Base-by-base conservation (phyloP, 352 stramenopile species). In the Pythium utonaiense region DNA sequence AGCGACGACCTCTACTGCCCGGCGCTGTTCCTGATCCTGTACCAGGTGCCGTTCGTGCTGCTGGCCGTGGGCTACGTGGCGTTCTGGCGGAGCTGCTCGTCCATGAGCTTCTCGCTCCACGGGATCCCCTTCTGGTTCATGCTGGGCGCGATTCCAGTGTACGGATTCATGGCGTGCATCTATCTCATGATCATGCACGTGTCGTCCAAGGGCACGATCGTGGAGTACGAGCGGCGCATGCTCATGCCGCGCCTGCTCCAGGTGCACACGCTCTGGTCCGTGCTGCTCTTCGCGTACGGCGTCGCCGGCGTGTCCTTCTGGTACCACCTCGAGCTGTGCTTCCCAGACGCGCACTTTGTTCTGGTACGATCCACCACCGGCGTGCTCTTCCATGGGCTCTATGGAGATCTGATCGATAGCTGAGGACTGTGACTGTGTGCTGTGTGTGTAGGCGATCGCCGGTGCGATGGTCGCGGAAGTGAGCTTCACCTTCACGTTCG, bases 1-100 rank as follows among this genome's bases (percentile, higher is more conserved):
- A 93, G 84, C 67, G 86, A 95, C 60, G 86, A 95, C 44, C 70
- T 95, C 57, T 92, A 87, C 77, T 93, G 78, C 66, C 86, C 86
- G 14, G 81, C 86, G 31, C 64, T 94, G 40, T 72, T 93, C 41
- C 75, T 92, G 52, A 66, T 93, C 58, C 51, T 86, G 56, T 90
- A 89, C 63, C 86, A 95, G 64, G 49, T 95, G 25, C 80, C 83
- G 44, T 70, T 92, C 48, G 30, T 88, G 45, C 48, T 89, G 38
- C 47, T 90, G 7, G 83, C 72, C 51, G 64, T 88, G 30, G 40
- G 86, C 38, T 93, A 91, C 71, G 59, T 86, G 28, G 57, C 61
- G 48, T 71, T 89, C 47, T 88, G 80, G 65, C 77, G 83, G 22
- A 61, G 62, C 28, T 94, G 84, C 70, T 88, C 82, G 53, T 76